Percentiles rank a stretch among this genome's conserved stretches.
Evolutionary conservation across 306 rosid species (phyloP).

Genomic region (Inga leiocalycina): DNA sequence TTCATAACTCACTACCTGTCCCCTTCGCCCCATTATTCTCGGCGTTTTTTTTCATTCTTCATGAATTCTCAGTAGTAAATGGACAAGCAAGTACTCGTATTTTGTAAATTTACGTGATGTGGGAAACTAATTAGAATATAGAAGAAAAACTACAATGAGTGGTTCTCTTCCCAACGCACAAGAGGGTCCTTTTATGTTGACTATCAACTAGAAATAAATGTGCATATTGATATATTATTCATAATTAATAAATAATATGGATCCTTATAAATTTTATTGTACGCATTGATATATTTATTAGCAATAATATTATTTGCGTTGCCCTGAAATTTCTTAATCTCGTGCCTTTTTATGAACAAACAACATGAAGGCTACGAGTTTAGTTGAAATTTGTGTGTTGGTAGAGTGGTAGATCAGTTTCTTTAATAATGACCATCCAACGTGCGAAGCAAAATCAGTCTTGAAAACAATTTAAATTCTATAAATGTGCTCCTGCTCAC

Average conservation of each 20-base stretch:
- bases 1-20: too few species aligned
- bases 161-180: slow-evolving; percentile 26
- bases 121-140: slow-evolving; percentile 6
- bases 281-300: too few species aligned
- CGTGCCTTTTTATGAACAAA: not conserved
- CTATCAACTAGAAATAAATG: not conserved
- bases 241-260: not conserved
- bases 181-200: not conserved
- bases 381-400: not conserved
- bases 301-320: not conserved
- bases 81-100: not conserved
- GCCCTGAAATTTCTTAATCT: not conserved
- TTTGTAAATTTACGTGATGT: not conserved
- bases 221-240: not conserved
- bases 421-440: not conserved
- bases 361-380: not conserved
- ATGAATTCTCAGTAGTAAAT: not conserved
- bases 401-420: not conserved
- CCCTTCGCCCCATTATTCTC: not conserved
- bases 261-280: too few species aligned
- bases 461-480: not conserved
- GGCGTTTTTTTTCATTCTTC: not conserved
- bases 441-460: not conserved
- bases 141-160: slow-evolving; percentile 6
- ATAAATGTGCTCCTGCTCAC: not conserved